Percentiles rank a stretch among this genome's conserved stretches.
Conservation (phyloP, 2,329 filamentous ascomycete species). For the Geosmithia flava region DNA sequence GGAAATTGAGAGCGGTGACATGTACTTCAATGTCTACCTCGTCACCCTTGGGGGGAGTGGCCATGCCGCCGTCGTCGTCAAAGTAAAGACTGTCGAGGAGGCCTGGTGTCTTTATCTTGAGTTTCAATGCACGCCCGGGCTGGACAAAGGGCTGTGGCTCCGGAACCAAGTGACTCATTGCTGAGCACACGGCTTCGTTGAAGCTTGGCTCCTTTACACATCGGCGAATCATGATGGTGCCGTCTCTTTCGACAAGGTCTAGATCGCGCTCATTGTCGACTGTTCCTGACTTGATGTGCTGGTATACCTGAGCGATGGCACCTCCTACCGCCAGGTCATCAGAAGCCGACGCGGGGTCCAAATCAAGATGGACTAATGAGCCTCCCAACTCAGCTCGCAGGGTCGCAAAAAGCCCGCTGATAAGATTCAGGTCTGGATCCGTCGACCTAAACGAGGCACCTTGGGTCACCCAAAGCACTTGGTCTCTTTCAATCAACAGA, state of each 20-base stretch:
- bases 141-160: background rate
- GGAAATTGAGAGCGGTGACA: conserved; percentile 8
- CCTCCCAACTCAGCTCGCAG: background rate
- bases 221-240: background rate
- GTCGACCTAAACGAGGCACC: background rate
- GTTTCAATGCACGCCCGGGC: background rate
- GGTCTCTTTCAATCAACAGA: background rate
- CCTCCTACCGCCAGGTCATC: background rate
- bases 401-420: background rate
- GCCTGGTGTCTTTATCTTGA: background rate
- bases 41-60: conserved; percentile 3
- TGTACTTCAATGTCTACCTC: conserved; percentile 5
- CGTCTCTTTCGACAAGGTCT: background rate
- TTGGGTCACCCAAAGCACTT: background rate
- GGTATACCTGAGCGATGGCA: background rate
- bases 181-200: background rate
- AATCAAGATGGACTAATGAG: background rate
- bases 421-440: background rate
- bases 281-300: background rate
- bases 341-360: background rate
- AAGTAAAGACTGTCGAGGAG: conserved; percentile 1
- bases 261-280: background rate
- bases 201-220: background rate
- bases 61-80: background rate
- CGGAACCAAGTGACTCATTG: background rate